These are phyloP conservation scores for Neurospora sp. DNA, from an alignment of 495 filamentous ascomycete species.

Conservation along the genomic window DNA sequence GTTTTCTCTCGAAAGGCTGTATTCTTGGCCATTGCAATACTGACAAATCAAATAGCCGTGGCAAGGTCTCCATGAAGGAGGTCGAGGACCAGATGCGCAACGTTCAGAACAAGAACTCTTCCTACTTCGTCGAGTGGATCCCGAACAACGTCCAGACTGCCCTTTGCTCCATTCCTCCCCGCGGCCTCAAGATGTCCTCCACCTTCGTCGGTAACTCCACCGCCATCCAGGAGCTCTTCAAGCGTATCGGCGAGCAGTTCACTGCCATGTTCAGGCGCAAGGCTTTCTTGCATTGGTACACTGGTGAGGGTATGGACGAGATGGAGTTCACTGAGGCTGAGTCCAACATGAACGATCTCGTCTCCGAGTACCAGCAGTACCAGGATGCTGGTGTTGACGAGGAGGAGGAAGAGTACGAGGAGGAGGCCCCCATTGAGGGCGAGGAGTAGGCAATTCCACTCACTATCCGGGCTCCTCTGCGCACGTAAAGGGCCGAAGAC, in stretches of 20 bases:
- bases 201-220: conserved; percentile 99
- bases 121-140: conserved; percentile 99
- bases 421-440: conserved; percentile 45
- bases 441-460: conserved; percentile 31
- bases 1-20: conserved; percentile 7
- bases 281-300: conserved; percentile 99
- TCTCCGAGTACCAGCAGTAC: conserved; percentile 99
- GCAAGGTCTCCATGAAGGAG: conserved; percentile 99
- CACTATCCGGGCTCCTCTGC: background rate
- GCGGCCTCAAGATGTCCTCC: conserved; percentile 97
- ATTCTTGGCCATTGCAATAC: conserved; percentile 3
- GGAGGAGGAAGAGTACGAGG: conserved; percentile 56
- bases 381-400: conserved; percentile 87
- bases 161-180: conserved; percentile 97
- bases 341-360: conserved; percentile 99
- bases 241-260: conserved; percentile 99
- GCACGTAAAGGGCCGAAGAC: background rate
- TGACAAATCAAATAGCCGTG: conserved; percentile 55
- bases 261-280: conserved; percentile 99
- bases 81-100: conserved; percentile 99
- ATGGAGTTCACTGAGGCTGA: conserved; percentile 99
- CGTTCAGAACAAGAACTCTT: conserved; percentile 99
- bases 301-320: conserved; percentile 99
- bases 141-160: conserved; percentile 99
- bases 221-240: conserved; percentile 99